Evolutionary conservation across 2,329 filamentous ascomycete genomes (phyloP).

Genomic region (Saccharata proteae): DNA sequence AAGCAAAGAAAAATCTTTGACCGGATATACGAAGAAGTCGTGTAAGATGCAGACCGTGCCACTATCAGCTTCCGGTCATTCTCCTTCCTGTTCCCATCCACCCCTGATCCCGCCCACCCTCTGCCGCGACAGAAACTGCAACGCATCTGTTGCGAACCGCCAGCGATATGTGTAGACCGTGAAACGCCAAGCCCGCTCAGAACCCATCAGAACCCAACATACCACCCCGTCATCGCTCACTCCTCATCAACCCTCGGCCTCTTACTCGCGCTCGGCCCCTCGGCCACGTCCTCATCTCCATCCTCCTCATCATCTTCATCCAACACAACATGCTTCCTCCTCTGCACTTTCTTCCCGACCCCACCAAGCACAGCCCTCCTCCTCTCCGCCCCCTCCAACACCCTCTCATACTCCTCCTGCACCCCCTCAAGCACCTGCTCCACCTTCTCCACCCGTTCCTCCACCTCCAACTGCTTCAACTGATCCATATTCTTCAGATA

Average conservation of each 20-base stretch:
- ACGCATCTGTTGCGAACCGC: too few relatives aligned
- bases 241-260: slow-evolving; percentile 1
- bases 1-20: too few relatives aligned
- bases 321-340: slow-evolving; percentile 22
- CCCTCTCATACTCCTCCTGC: slow-evolving; percentile 58
- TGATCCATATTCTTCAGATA: slow-evolving; percentile 63
- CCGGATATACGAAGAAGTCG: too few relatives aligned
- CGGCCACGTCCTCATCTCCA: slow-evolving; percentile 22
- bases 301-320: slow-evolving; percentile 27
- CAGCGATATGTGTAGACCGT: too few relatives aligned
- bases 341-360: slow-evolving; percentile 15
- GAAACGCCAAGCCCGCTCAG: too few relatives aligned
- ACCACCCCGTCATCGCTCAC: too few relatives aligned
- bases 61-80: too few relatives aligned
- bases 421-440: slow-evolving; percentile 57
- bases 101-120: too few relatives aligned
- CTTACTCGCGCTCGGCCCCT: slow-evolving; percentile 15
- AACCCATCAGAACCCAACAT: too few relatives aligned
- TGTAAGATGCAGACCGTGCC: too few relatives aligned
- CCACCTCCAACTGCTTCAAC: slow-evolving; percentile 55
- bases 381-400: slow-evolving; percentile 41
- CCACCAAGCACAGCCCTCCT: slow-evolving; percentile 14
- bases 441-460: slow-evolving; percentile 60
- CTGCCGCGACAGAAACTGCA: too few relatives aligned
- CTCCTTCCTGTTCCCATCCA: too few relatives aligned